Conservation (phyloP, 495 filamentous ascomycete species). For the Bacidia gigantensis region DNA sequence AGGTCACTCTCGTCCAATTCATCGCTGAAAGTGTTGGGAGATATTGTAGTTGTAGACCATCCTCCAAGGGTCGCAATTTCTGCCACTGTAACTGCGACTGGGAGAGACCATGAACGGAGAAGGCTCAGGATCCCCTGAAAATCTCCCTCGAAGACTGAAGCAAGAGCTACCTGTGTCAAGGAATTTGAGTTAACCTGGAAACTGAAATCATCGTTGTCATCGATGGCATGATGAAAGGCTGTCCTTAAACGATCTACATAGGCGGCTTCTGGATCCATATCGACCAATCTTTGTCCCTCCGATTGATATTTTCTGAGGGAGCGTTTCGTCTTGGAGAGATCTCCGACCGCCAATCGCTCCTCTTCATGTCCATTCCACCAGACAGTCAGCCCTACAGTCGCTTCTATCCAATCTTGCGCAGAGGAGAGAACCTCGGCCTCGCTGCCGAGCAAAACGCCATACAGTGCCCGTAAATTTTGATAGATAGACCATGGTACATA, state of each 20-base stretch:
- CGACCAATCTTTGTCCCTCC: slow-evolving; percentile 24
- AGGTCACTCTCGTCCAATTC: slow-evolving; percentile 44
- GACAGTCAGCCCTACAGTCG: slow-evolving; percentile 59
- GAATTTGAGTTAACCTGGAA: slow-evolving; percentile 61
- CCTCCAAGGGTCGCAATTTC: slow-evolving; percentile 62
- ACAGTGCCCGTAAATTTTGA: slow-evolving; percentile 59
- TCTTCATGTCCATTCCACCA: slow-evolving; percentile 81
- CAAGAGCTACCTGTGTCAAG: slow-evolving; percentile 62
- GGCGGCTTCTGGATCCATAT: slow-evolving; percentile 31
- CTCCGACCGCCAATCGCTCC: slow-evolving; percentile 23
- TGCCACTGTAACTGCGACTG: slow-evolving; percentile 58
- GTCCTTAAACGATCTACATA: slow-evolving; percentile 40
- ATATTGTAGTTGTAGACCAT: slow-evolving; percentile 36
- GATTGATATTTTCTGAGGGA: slow-evolving; percentile 20
- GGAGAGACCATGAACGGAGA: slow-evolving; percentile 62
- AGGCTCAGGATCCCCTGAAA: slow-evolving; percentile 58
- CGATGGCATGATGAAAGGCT: slow-evolving; percentile 37
- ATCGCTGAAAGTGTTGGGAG: slow-evolving; percentile 20
- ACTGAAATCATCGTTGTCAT: slow-evolving; percentile 29
- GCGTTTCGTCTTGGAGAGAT: slow-evolving; percentile 21
- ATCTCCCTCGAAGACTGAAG: slow-evolving; percentile 64
- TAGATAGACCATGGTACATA: slow-evolving; percentile 79
- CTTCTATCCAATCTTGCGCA: slow-evolving; percentile 78
- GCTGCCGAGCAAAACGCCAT: slow-evolving; percentile 61
- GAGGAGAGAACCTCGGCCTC: slow-evolving; percentile 51